phyloP scores from a whole-genome alignment of 495 filamentous ascomycete genomes.

The Penicillium crystallinum region DNA sequence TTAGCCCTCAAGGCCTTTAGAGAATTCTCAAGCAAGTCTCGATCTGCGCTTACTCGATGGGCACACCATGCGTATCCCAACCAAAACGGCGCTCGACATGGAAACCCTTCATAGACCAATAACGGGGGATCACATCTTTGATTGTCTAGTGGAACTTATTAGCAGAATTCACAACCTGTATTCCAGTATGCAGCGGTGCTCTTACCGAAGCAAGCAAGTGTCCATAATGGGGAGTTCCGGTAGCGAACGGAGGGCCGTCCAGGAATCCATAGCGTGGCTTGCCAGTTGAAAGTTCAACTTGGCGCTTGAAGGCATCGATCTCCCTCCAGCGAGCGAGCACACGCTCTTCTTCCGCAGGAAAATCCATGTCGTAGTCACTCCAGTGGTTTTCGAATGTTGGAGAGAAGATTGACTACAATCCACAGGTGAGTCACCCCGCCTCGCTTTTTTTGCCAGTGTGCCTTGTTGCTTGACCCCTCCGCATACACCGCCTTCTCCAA shows the following conservation, averaged over 20 bases:
- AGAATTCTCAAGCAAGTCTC: neutral
- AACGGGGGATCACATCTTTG: conserved; percentile 94
- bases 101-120: conserved; percentile 96
- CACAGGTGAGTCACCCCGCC: conserved; percentile 12
- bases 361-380: conserved; percentile 74
- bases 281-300: conserved; percentile 68
- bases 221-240: conserved; percentile 88
- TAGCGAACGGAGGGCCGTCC: conserved; percentile 59
- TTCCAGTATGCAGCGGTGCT: too few relatives aligned
- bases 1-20: neutral
- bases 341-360: conserved; percentile 82
- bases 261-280: conserved; percentile 66
- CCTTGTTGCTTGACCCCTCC: conserved; percentile 5
- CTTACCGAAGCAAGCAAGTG: conserved; percentile 75
- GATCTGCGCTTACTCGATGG: conserved; percentile 57
- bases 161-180: neutral
- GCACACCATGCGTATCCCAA: conserved; percentile 93
- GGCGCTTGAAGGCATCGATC: conserved; percentile 80
- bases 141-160: conserved; percentile 53
- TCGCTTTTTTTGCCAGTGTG: conserved; percentile 24
- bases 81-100: conserved; percentile 70
- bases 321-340: conserved; percentile 80
- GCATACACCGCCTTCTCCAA: conserved; percentile 11
- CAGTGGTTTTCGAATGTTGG: conserved; percentile 13
- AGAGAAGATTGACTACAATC: conserved; percentile 11